Evolutionary conservation across 148 eudicot species (phyloP).

Genomic region (Rheum nobile): DNA sequence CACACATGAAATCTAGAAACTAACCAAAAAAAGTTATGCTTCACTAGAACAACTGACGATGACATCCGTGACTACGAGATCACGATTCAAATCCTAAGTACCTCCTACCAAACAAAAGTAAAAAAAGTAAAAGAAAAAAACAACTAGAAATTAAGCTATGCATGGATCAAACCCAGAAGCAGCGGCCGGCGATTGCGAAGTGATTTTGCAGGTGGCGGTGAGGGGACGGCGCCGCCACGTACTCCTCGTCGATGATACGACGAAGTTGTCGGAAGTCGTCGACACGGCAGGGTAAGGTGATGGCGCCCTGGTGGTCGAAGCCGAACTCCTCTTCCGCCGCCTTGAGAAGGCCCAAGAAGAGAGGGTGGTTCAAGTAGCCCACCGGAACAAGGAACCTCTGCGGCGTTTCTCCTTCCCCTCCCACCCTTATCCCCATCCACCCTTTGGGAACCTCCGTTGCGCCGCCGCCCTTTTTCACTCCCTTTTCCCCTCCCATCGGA

Average conservation of each 20-base stretch:
- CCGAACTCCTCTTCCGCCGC: conserved; percentile 1
- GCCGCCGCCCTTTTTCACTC: background rate
- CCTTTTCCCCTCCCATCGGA: no score
- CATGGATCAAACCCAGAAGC: conserved; percentile 3
- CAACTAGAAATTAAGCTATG: background rate
- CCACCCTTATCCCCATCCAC: background rate
- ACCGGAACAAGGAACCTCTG: background rate
- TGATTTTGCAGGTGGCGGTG: background rate
- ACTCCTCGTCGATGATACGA: background rate
- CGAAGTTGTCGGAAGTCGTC: background rate
- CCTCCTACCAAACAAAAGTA: no score
- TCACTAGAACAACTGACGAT: no score
- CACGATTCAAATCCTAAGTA: no score
- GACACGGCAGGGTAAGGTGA: background rate
- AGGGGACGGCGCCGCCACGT: background rate
- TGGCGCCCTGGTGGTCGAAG: background rate
- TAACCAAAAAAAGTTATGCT: no score
- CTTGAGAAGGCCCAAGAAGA: background rate
- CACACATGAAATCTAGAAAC: background rate
- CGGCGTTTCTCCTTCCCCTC: background rate
- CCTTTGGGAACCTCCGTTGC: background rate
- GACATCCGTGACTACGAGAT: no score
- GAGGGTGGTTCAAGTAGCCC: background rate
- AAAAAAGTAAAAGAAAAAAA: no score
- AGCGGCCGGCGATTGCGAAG: background rate